These are phyloP conservation scores for Lentinula sp. DNA, from an alignment of 768 basidiomycete genomes.

Conservation along the genomic window DNA sequence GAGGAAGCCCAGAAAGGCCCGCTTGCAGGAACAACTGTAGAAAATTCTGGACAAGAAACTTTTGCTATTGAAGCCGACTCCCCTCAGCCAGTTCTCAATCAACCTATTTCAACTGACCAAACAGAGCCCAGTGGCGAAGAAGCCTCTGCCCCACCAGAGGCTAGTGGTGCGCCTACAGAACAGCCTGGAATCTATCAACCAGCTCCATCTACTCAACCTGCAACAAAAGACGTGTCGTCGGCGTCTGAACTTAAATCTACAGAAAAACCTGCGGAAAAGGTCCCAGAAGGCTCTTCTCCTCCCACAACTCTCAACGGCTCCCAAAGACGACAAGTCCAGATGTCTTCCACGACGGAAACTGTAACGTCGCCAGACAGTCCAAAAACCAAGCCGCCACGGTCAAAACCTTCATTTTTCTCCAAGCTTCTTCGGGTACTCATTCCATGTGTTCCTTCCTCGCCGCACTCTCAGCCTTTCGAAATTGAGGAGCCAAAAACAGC, in stretches of 20 bases:
- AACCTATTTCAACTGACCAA: neutral
- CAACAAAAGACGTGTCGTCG: conserved; percentile 1
- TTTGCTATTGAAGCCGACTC: neutral
- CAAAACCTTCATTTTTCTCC: conserved; percentile 51
- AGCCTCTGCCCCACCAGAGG: neutral
- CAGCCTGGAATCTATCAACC: neutral
- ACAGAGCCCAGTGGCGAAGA: conserved; percentile 1
- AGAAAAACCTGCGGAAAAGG: conserved; percentile 6
- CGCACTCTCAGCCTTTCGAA: conserved; percentile 38
- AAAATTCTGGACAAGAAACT: neutral
- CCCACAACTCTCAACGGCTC: conserved; percentile 8
- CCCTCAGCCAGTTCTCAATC: neutral
- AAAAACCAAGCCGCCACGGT: conserved; percentile 9
- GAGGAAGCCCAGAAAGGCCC: neutral
- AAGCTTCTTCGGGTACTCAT: conserved; percentile 57
- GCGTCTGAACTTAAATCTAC: neutral
- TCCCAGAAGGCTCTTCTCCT: conserved; percentile 5
- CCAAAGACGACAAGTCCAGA: conserved; percentile 6
- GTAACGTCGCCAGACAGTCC: neutral
- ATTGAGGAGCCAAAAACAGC: conserved; percentile 22
- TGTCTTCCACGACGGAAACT: conserved; percentile 8
- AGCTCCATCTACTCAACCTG: neutral
- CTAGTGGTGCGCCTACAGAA: neutral
- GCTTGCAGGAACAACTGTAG: neutral
- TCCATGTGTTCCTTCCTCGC: conserved; percentile 57